Evolutionary conservation across 306 rosid genomes (phyloP), one percentile per base, ranked within the genome.

Genomic region (Dalbergia cultrata): DNA sequence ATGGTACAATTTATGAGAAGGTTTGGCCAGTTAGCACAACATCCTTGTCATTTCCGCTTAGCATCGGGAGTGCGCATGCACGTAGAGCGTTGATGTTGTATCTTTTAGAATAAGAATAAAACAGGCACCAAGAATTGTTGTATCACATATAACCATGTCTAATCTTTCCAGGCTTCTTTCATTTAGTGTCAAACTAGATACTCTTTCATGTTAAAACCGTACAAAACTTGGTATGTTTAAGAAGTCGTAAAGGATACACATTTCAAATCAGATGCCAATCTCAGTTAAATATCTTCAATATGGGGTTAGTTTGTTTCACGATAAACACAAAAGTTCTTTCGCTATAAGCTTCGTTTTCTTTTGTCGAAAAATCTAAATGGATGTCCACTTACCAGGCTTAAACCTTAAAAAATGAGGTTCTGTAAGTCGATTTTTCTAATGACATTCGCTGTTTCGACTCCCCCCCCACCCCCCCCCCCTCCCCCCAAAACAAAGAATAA

Each of bases 211-310:
- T 1, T 54, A 1, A 7, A 16, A 54, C 4, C 2, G 7, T 54
- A 22, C 7, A 52, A 67, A 54, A 65, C 54, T 47, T 74, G 62
- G 5, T 59, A 22, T 8, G 33, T 59, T 47, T 44, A 45, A 34
- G 43, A 67, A 44, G 75, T 53, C 50, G 43, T 52, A 3, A 63
- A 39, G 64, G 19, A 47, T n/a, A 70, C 49, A 52, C 54, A 5
- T 62, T 37, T 76, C 22, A 59, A 49, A 70, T 9, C 57, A 61
- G 64, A 70, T 61, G 47, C 44, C 16, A 50, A 74, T 21, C 67
- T 19, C 26, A 11, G 77, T 57, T 26, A 76, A 31, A 17, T 76
- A 7, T 52, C 52, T 65, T 33, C 31, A 37, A 50, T 18, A 37
- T 41, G 17, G 50, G 45, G 19, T 64, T n/a, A 9, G 61, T 33